phyloP scores from a whole-genome alignment of 306 rosid species.

The Dryas drummondii region DNA sequence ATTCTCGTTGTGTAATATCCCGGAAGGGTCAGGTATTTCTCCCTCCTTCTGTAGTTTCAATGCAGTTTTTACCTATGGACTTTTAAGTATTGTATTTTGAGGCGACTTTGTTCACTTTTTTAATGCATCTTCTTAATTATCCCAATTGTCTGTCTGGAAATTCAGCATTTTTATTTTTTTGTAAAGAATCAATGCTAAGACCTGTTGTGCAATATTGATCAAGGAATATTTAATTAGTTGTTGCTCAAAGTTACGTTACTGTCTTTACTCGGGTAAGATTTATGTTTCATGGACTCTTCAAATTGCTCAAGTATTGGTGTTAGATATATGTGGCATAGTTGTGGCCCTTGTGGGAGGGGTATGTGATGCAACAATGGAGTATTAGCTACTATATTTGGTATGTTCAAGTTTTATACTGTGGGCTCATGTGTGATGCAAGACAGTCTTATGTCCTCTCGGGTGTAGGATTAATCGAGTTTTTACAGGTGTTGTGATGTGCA shows the following conservation, averaged over 20 bases:
- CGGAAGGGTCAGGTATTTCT: constrained; percentile 85
- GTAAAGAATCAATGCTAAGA: neutral
- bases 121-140: neutral
- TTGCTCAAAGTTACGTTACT: neutral
- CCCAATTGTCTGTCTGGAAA: neutral
- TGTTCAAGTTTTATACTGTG: too few relatives aligned
- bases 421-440: too few relatives aligned
- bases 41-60: constrained; percentile 2
- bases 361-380: neutral
- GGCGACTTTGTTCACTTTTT: neutral
- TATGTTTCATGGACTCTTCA: neutral
- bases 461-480: neutral
- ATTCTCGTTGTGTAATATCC: constrained; percentile 89
- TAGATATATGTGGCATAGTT: neutral
- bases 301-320: neutral
- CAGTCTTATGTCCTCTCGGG: neutral
- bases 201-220: neutral
- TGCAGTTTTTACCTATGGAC: neutral
- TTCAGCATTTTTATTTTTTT: neutral
- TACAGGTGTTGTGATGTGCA: neutral
- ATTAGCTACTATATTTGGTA: too few relatives aligned
- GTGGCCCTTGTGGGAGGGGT: neutral
- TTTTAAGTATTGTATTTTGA: neutral
- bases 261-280: neutral
- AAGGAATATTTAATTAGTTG: neutral